Percentiles rank a stretch among this genome's conserved stretches.
Evolutionary conservation across 106 monocot genomes (phyloP).

Genomic region (Iris macrosiphon): DNA sequence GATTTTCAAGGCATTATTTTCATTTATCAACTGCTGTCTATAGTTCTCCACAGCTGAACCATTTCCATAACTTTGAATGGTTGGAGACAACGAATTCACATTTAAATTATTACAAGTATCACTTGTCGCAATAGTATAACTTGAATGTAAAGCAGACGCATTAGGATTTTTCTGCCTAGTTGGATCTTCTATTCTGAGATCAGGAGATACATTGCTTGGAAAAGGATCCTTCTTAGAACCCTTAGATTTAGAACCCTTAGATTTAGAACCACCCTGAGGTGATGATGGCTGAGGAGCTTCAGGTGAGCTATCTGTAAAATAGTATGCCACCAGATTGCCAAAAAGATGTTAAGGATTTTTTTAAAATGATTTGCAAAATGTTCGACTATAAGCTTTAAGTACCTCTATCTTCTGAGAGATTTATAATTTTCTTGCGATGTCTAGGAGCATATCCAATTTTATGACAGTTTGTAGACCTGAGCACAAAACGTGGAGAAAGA

Average conservation of each 20-base stretch:
- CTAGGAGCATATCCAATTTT: slow-evolving; percentile 47
- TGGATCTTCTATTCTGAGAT: neutral
- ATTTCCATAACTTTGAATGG: neutral
- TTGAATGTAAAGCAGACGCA: slow-evolving; percentile 7
- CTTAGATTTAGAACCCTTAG: too few species aligned
- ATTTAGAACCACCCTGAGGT: too few species aligned
- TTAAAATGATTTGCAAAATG: neutral
- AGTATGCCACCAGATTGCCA: neutral
- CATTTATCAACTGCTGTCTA: neutral
- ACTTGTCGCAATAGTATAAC: neutral
- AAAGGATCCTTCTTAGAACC: too few species aligned
- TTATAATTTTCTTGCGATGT: slow-evolving; percentile 11
- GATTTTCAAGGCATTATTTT: slow-evolving; percentile 3
- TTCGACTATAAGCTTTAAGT: neutral
- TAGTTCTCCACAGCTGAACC: neutral
- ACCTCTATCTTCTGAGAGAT: slow-evolving; percentile 1
- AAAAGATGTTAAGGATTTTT: neutral
- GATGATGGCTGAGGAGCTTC: too few species aligned
- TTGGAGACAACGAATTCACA: neutral
- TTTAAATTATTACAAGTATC: neutral
- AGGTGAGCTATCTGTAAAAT: slow-evolving; percentile 20
- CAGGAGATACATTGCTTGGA: neutral
- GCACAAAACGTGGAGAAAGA: neutral
- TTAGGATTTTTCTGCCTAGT: neutral
- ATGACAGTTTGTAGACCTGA: slow-evolving; percentile 39